Percentiles rank a stretch among this genome's conserved stretches.
These are phyloP conservation scores for Solanum sejunctum DNA, from an alignment of 257 asterid genomes.

Conservation along the genomic window DNA sequence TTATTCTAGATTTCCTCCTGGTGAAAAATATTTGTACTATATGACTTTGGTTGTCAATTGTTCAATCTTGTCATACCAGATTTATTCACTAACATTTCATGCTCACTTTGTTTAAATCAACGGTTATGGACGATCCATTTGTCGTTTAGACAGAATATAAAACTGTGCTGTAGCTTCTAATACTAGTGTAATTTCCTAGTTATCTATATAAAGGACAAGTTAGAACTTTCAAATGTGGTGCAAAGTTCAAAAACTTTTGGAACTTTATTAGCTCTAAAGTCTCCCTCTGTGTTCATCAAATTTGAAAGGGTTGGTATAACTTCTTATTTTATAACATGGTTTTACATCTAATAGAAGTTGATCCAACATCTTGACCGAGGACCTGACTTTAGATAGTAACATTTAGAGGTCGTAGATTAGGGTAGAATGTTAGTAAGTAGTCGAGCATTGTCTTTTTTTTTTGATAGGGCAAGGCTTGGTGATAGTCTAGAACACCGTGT, in stretches of 20 bases:
- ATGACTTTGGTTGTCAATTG: background rate
- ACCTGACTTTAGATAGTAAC: background rate
- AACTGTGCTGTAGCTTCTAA: background rate
- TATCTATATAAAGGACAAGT: background rate
- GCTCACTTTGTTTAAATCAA: background rate
- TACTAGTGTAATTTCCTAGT: slow-evolving; percentile 1
- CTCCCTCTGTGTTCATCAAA: slow-evolving; percentile 15
- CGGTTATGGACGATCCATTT: background rate
- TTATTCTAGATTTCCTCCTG: background rate
- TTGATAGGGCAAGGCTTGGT: background rate
- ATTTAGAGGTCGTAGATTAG: background rate
- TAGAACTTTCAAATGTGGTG: background rate
- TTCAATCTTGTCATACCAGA: background rate
- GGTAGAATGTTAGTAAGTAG: background rate
- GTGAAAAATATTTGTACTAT: background rate
- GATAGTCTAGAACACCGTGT: background rate
- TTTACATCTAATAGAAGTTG: background rate
- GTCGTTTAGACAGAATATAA: background rate
- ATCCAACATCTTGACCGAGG: background rate
- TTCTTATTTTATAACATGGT: background rate
- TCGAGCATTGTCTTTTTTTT: background rate
- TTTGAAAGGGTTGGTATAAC: background rate
- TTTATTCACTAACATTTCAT: background rate
- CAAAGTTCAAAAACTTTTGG: background rate
- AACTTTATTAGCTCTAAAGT: background rate